A percentile compares a stretch with the other conserved stretches of the same genome.
Conservation (phyloP, 2,329 filamentous ascomycete genomes). For the Ophiostoma populinum region DNA sequence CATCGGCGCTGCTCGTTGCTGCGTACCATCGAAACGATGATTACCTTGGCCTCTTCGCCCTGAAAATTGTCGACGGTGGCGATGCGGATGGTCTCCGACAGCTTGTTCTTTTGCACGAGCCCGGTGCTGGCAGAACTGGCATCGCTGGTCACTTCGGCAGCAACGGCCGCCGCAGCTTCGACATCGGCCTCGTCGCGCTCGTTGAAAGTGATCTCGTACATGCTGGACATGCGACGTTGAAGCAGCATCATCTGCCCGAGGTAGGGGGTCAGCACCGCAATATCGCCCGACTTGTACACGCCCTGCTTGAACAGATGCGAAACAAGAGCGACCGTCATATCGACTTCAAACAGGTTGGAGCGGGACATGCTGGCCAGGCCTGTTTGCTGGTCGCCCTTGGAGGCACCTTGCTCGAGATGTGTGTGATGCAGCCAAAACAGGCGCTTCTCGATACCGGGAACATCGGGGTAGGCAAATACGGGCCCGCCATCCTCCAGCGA, state of each 20-base stretch:
- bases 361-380: slow-evolving; percentile 22
- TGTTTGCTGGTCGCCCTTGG: slow-evolving; percentile 14
- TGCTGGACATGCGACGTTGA: slow-evolving; percentile 16
- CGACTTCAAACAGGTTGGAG: slow-evolving; percentile 41
- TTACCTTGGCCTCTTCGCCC: slow-evolving; percentile 56
- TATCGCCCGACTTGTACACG: slow-evolving; percentile 37
- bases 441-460: slow-evolving; percentile 33
- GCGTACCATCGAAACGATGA: slow-evolving; percentile 53
- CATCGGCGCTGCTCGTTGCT: slow-evolving; percentile 41
- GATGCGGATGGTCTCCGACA: slow-evolving; percentile 32
- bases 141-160: slow-evolving; percentile 18
- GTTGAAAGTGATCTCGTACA: slow-evolving; percentile 44
- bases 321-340: slow-evolving; percentile 45
- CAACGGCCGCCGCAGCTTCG: slow-evolving; percentile 16
- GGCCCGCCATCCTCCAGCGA: slow-evolving; percentile 33
- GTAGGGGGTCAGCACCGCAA: slow-evolving; percentile 55
- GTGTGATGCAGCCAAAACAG: slow-evolving; percentile 48
- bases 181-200: slow-evolving; percentile 45
- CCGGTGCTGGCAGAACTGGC: background rate
- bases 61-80: slow-evolving; percentile 64
- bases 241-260: slow-evolving; percentile 38
- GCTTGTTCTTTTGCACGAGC: slow-evolving; percentile 17
- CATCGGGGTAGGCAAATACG: slow-evolving; percentile 24
- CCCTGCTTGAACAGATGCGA: slow-evolving; percentile 50
- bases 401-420: slow-evolving; percentile 24